Evolutionary conservation across 1,284 basidiomycete genomes (phyloP).

Genomic region (Sporisorium sorghi): DNA sequence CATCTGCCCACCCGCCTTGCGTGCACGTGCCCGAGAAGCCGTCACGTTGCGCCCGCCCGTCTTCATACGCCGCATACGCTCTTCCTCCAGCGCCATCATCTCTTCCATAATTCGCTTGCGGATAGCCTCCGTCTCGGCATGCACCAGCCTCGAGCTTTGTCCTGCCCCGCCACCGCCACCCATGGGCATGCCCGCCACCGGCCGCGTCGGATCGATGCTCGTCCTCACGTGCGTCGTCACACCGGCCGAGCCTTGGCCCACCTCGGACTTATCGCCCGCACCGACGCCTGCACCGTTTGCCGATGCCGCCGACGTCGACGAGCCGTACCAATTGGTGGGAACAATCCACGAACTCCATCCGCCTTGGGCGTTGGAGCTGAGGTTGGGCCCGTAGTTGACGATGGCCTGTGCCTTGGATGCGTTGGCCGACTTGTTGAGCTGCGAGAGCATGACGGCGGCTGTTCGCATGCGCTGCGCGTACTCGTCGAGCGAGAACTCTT

Average conservation of each 20-base stretch:
- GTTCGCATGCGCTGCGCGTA: slow-evolving; percentile 98
- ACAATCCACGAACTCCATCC: slow-evolving; percentile 65
- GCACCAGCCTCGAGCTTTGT: slow-evolving; percentile 45
- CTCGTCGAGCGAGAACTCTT: slow-evolving; percentile 78
- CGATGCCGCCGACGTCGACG: slow-evolving; percentile 8
- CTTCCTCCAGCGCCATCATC: slow-evolving; percentile 96
- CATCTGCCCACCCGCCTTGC: slow-evolving; percentile 80
- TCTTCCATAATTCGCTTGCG: slow-evolving; percentile 97
- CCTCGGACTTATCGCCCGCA: slow-evolving; percentile 49
- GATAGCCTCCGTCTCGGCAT: slow-evolving; percentile 76
- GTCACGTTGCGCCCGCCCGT: slow-evolving; percentile 70
- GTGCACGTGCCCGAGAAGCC: slow-evolving; percentile 20
- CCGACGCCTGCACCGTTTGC: slow-evolving; percentile 31
- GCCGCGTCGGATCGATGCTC: slow-evolving; percentile 21
- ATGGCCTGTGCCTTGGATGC: slow-evolving; percentile 55
- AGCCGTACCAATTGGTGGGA: slow-evolving; percentile 60
- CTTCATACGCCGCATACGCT: slow-evolving; percentile 94
- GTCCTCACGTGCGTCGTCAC: slow-evolving; percentile 49
- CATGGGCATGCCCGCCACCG: slow-evolving; percentile 30
- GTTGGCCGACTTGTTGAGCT: slow-evolving; percentile 76
- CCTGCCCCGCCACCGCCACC: slow-evolving; percentile 32
- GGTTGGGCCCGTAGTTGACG: slow-evolving; percentile 51
- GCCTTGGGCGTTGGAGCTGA: slow-evolving; percentile 56
- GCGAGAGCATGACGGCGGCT: slow-evolving; percentile 97
- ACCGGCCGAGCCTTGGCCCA: slow-evolving; percentile 57